These are phyloP conservation scores for Haplosporangium sp. DNA, from an alignment of 371 early-diverging fungal species.

Conservation along the genomic window DNA sequence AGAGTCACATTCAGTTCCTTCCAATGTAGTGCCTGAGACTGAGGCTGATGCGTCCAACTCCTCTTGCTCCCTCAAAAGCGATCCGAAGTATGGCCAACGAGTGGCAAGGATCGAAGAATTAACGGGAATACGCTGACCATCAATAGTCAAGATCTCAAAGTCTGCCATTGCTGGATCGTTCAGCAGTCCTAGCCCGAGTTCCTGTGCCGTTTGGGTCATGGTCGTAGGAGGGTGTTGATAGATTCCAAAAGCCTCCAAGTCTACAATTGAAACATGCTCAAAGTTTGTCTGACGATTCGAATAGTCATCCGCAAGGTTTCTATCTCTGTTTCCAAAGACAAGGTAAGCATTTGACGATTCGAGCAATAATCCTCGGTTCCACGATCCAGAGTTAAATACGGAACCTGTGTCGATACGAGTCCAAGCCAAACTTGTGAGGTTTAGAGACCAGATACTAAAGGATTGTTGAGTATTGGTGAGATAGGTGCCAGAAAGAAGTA, in stretches of 20 bases:
- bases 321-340: slow-evolving; percentile 79
- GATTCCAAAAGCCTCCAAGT: slow-evolving; percentile 82
- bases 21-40: slow-evolving; percentile 19
- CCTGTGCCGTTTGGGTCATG: slow-evolving; percentile 68
- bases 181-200: slow-evolving; percentile 75
- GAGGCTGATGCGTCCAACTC: slow-evolving; percentile 30
- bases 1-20: slow-evolving; percentile 19
- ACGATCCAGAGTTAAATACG: slow-evolving; percentile 74
- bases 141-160: slow-evolving; percentile 72
- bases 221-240: slow-evolving; percentile 68
- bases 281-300: slow-evolving; percentile 83
- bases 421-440: slow-evolving; percentile 76
- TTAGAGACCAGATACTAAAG: slow-evolving; percentile 82
- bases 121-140: slow-evolving; percentile 70
- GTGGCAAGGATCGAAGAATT: slow-evolving; percentile 74
- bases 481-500: slow-evolving; percentile 81
- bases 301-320: slow-evolving; percentile 80
- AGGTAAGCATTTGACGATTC: slow-evolving; percentile 70
- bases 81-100: slow-evolving; percentile 77
- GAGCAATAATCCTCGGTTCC: slow-evolving; percentile 81
- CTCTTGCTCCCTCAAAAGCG: slow-evolving; percentile 56
- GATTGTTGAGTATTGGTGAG: slow-evolving; percentile 73
- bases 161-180: slow-evolving; percentile 76
- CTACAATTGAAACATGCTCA: slow-evolving; percentile 76
- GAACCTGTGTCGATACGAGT: slow-evolving; percentile 76